Percentiles rank a stretch among this genome's conserved stretches.
Conservation (phyloP, 495 filamentous ascomycete genomes). For the Neurospora tetrasperma region DNA sequence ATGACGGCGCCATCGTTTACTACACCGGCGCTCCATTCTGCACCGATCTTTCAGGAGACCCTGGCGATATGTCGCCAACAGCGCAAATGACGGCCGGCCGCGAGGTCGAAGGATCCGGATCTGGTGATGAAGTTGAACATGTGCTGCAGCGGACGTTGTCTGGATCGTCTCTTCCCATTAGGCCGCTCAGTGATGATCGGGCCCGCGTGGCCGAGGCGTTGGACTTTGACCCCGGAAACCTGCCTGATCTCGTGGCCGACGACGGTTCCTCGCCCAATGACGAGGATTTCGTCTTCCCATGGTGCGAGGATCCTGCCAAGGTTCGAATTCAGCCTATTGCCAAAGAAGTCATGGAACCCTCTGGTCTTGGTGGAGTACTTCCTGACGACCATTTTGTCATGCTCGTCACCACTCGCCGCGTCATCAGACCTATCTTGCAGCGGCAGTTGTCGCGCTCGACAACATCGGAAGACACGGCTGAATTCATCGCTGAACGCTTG, state of each 20-base stretch:
- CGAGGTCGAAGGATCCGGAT: constrained; percentile 8
- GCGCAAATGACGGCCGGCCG: constrained; percentile 31
- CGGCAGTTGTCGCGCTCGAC: constrained; percentile 2
- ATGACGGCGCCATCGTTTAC: constrained; percentile 68
- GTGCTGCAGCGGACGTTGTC: constrained; percentile 23
- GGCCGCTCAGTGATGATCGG: constrained; percentile 30
- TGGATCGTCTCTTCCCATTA: constrained; percentile 33
- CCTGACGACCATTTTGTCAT: constrained; percentile 60
- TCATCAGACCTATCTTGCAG: constrained; percentile 10
- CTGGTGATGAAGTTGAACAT: background rate
- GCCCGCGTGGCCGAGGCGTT: constrained; percentile 6
- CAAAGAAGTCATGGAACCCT: constrained; percentile 46
- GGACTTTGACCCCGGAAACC: constrained; percentile 9
- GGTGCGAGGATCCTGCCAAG: constrained; percentile 25
- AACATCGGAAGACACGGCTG: constrained; percentile 19
- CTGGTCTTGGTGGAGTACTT: constrained; percentile 53
- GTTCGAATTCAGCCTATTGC: constrained; percentile 24
- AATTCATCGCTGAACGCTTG: constrained; percentile 26
- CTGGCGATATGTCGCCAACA: constrained; percentile 27
- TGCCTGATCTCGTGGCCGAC: constrained; percentile 15
- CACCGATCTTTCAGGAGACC: constrained; percentile 64
- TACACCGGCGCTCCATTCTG: constrained; percentile 67
- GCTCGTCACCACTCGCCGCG: constrained; percentile 41
- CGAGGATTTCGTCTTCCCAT: constrained; percentile 25
- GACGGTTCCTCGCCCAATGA: constrained; percentile 19